Evolutionary conservation across 306 rosid genomes (phyloP).

Genomic region (Betula pendula): DNA sequence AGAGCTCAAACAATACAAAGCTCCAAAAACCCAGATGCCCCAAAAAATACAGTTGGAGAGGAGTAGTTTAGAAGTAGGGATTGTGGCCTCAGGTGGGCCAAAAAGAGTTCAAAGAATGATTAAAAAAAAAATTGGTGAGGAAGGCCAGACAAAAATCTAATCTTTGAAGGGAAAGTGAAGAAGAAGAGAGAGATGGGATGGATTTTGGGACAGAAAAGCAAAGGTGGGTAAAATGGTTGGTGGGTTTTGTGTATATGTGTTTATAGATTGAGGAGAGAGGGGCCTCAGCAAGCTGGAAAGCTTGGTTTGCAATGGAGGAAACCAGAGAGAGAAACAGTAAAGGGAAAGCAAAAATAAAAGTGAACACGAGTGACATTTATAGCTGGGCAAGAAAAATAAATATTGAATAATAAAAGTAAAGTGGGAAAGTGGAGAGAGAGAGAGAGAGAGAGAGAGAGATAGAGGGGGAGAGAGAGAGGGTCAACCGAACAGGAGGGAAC

Average conservation of each 20-base stretch:
- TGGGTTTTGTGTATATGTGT: conserved; percentile 42
- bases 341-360: conserved; percentile 53
- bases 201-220: conserved; percentile 37
- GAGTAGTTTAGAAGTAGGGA: conserved; percentile 42
- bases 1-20: conserved; percentile 47
- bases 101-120: conserved; percentile 31
- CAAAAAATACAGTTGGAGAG: conserved; percentile 36
- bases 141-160: conserved; percentile 61
- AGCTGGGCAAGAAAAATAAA: conserved; percentile 36
- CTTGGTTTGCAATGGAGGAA: conserved; percentile 83
- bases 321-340: conserved; percentile 58
- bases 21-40: conserved; percentile 61
- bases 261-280: conserved; percentile 34
- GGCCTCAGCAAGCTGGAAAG: conserved; percentile 68
- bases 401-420: conserved; percentile 32
- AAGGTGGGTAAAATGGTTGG: conserved; percentile 64
- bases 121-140: conserved; percentile 24
- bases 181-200: conserved; percentile 18
- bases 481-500: conserved; percentile 47
- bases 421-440: conserved; percentile 12
- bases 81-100: conserved; percentile 56
- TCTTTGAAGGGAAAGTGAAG: conserved; percentile 45
- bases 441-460: conserved; percentile 21
- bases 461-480: conserved; percentile 24
- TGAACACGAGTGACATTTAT: conserved; percentile 47